Percentiles rank a stretch among this genome's conserved stretches.
These are phyloP conservation scores for Fagopyrum homotropicum DNA, from an alignment of 148 eudicot species.

Conservation along the genomic window DNA sequence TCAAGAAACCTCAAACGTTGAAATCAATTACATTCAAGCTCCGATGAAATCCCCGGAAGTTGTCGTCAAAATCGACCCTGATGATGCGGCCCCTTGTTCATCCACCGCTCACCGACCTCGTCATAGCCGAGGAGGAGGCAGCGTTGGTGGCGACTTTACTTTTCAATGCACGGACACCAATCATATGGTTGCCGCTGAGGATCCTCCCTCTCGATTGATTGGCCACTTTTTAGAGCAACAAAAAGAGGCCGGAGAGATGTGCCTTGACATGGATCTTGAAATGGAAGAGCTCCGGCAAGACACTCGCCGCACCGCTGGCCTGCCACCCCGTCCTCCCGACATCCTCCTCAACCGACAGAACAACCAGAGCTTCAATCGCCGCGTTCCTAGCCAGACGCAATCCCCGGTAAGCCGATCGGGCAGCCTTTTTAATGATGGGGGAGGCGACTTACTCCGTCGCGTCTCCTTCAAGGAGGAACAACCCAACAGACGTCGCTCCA, in stretches of 20 bases:
- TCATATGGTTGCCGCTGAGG: neutral
- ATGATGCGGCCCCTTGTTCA: neutral
- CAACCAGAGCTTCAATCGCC: neutral
- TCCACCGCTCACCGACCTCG: neutral
- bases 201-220: constrained; percentile 35
- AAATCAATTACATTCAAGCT: neutral
- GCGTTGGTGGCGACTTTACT: neutral
- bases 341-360: neutral
- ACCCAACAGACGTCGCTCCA: constrained; percentile 7
- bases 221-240: constrained; percentile 33
- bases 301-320: constrained; percentile 8
- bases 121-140: neutral
- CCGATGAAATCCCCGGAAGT: neutral
- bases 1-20: neutral
- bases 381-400: constrained; percentile 18
- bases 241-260: constrained; percentile 25
- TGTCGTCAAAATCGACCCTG: neutral
- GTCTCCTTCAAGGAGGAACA: constrained; percentile 31
- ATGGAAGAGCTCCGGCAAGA: constrained; percentile 26
- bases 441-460: constrained; percentile 16
- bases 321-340: constrained; percentile 33
- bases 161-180: neutral
- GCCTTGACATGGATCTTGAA: constrained; percentile 40
- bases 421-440: neutral
- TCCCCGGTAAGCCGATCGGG: constrained; percentile 17